Percentiles rank a stretch among this genome's conserved stretches.
Evolutionary conservation across 2,329 filamentous ascomycete genomes (phyloP).

Genomic region (Alternaria sp.): DNA sequence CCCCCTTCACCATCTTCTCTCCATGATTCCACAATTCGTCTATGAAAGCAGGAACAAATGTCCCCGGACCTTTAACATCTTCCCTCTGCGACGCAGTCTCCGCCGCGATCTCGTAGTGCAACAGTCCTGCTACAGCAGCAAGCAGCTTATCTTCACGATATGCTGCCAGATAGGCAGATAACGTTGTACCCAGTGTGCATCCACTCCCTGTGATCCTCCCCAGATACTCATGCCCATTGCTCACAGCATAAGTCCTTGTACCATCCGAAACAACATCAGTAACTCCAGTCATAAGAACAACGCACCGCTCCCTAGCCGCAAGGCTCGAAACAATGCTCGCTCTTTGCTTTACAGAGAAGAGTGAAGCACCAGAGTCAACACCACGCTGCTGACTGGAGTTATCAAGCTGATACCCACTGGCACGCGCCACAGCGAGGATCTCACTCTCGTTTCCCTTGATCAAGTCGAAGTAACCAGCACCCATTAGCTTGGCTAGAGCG

Average conservation of each 20-base stretch:
- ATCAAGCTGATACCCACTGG: slow-evolving; percentile 59
- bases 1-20: slow-evolving; percentile 23
- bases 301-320: slow-evolving; percentile 72
- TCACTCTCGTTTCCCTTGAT: slow-evolving; percentile 97
- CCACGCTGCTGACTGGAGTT: slow-evolving; percentile 71
- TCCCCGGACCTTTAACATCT: slow-evolving; percentile 80
- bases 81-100: slow-evolving; percentile 67
- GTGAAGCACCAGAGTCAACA: slow-evolving; percentile 77
- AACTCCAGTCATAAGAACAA: slow-evolving; percentile 84
- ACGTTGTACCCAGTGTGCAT: slow-evolving; percentile 83
- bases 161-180: slow-evolving; percentile 76
- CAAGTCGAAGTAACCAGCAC: slow-evolving; percentile 79
- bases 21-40: slow-evolving; percentile 67
- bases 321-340: slow-evolving; percentile 71
- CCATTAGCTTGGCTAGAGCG: slow-evolving; percentile 76
- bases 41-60: slow-evolving; percentile 85
- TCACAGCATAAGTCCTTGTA: slow-evolving; percentile 69
- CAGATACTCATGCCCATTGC: slow-evolving; percentile 79
- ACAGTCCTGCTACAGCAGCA: slow-evolving; percentile 75
- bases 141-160: slow-evolving; percentile 58
- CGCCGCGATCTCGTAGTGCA: slow-evolving; percentile 82
- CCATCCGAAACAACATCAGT: slow-evolving; percentile 84
- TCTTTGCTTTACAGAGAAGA: slow-evolving; percentile 63
- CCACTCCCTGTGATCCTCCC: slow-evolving; percentile 77
- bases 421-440: slow-evolving; percentile 72